A percentile compares a stretch with the other conserved stretches of the same genome.
These are phyloP conservation scores for Trametes sanguinea DNA, from an alignment of 768 basidiomycete genomes.

Conservation along the genomic window DNA sequence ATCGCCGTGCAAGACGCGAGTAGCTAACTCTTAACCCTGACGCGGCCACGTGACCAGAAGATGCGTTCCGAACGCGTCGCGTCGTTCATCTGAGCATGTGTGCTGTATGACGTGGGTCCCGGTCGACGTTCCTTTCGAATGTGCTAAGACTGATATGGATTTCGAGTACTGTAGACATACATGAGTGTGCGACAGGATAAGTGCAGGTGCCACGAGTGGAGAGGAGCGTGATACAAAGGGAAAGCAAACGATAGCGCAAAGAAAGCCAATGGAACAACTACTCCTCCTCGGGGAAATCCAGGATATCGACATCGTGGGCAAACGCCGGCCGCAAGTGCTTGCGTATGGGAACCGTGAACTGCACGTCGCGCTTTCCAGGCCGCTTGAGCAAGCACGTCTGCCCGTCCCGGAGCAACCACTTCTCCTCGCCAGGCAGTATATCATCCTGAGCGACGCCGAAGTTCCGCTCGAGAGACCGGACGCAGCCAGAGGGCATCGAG, in stretches of 20 bases:
- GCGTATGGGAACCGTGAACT: background rate
- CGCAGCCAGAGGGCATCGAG: background rate
- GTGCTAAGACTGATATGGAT: no score
- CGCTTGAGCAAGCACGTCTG: constrained; percentile 5
- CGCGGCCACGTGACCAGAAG: no score
- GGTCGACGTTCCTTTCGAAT: no score
- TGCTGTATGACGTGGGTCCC: no score
- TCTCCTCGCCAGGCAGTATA: constrained; percentile 6
- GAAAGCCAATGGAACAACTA: background rate
- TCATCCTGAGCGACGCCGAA: background rate
- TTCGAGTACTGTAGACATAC: no score
- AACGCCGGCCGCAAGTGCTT: background rate
- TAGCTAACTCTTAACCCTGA: no score
- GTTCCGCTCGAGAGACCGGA: background rate
- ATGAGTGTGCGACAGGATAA: background rate
- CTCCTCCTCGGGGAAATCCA: constrained; percentile 2
- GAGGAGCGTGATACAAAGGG: background rate
- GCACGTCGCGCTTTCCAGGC: background rate
- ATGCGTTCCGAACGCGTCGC: no score
- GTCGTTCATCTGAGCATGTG: no score
- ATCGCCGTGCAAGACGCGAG: no score
- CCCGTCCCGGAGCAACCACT: constrained; percentile 4
- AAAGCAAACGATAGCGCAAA: background rate
- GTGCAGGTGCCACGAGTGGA: background rate
- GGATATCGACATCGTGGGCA: background rate